Conservation (phyloP, 1,139 yeast genomes). For the Hemisphaericaspora lyxosophila region DNA sequence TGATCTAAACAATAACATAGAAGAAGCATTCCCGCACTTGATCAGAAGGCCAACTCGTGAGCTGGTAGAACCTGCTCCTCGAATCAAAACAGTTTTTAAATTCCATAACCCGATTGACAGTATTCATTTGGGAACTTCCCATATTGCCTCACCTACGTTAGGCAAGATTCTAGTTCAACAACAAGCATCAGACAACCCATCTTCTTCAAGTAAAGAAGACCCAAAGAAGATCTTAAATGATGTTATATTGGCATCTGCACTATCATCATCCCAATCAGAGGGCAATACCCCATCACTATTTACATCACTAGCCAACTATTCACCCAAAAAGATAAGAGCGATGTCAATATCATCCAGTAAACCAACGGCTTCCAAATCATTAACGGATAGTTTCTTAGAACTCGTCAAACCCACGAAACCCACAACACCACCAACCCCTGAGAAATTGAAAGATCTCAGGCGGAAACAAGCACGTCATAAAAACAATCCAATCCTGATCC, state of each 20-base stretch:
- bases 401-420: slow-evolving; percentile 13
- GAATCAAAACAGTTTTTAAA: slow-evolving; percentile 12
- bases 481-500: slow-evolving; percentile 20
- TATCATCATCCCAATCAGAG: slow-evolving; percentile 6
- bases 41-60: slow-evolving; percentile 20
- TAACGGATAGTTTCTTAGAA: slow-evolving; percentile 20
- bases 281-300: slow-evolving; percentile 3
- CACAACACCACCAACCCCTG: slow-evolving; percentile 16
- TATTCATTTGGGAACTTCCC: slow-evolving; percentile 20
- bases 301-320: slow-evolving; percentile 1
- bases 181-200: slow-evolving; percentile 16
- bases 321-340: not conserved
- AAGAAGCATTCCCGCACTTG: slow-evolving; percentile 33
- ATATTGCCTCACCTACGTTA: slow-evolving; percentile 28
- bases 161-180: slow-evolving; percentile 21
- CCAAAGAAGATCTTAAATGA: slow-evolving; percentile 11
- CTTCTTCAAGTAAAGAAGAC: slow-evolving; percentile 32
- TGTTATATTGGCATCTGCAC: slow-evolving; percentile 10
- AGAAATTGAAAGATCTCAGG: slow-evolving; percentile 22
- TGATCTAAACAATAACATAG: slow-evolving; percentile 21
- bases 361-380: slow-evolving; percentile 6
- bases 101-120: slow-evolving; percentile 44
- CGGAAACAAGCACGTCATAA: slow-evolving; percentile 13
- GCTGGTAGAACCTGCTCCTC: slow-evolving; percentile 1
- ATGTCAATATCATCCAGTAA: not conserved